Conservation (phyloP, 2,329 filamentous ascomycete species). For the Scorias spongiosa region DNA sequence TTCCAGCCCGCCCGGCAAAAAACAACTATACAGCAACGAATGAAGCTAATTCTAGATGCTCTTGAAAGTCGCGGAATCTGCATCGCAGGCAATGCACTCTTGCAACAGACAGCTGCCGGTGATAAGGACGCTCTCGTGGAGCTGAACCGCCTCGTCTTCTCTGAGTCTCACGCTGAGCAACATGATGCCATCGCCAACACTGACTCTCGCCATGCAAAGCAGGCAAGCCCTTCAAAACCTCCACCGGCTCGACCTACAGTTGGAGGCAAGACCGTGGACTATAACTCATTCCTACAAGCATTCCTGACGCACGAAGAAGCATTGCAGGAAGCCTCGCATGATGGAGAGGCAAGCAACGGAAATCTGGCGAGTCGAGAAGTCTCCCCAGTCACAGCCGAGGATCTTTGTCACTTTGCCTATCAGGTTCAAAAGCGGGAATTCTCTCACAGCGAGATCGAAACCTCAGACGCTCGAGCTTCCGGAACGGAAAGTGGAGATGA, state of each 20-base stretch:
- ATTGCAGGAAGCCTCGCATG: not conserved
- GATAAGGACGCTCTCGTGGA: constrained; percentile 3
- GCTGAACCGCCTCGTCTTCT: constrained; percentile 4
- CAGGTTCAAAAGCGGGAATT: constrained; percentile 4
- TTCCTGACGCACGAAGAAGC: not conserved
- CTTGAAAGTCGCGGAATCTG: not conserved
- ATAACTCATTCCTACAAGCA: not conserved
- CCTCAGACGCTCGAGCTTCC: no score
- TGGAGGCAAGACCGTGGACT: constrained; percentile 6
- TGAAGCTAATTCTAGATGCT: not conserved
- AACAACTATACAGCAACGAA: no score
- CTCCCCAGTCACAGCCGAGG: constrained; percentile 1
- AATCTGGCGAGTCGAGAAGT: not conserved
- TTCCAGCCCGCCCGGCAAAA: no score
- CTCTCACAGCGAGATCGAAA: constrained; percentile 1
- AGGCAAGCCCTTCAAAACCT: no score
- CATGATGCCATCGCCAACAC: no score
- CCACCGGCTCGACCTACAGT: not conserved
- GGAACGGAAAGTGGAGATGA: no score
- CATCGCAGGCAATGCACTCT: not conserved
- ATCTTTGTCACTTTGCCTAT: constrained; percentile 5
- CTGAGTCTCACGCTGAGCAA: no score
- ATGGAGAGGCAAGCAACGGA: not conserved
- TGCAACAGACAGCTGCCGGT: not conserved
- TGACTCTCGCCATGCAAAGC: no score